Base-by-base conservation (phyloP, 2,329 filamentous ascomycete species). In the Clarireedia homoeocarpa region DNA sequence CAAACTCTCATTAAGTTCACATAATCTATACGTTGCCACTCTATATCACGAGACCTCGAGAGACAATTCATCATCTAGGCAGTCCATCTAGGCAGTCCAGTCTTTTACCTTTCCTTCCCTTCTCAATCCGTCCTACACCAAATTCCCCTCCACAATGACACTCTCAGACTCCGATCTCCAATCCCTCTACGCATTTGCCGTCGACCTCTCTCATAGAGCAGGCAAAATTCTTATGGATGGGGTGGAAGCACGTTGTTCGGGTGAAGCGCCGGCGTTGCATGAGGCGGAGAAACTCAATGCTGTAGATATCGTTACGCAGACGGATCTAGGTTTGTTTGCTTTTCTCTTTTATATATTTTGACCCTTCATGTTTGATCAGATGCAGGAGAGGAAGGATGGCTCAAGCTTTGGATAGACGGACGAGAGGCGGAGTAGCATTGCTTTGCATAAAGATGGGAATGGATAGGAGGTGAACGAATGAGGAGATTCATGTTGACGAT, bases 281-380 rank as follows among this genome's bases (percentile, higher is more conserved):
- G 63, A 67, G 56, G 66, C 70, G 44, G 85, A 90, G 71, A 91
- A 91, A 69, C 83, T 88, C 62, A 89, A 81, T 66, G 79, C 86
- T 1, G 87, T 91, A 10, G 88, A 91, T 68, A 81, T 91, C 59
- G 87, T 91, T 20, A 91, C 86, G 9, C 81, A 89, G 71, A 87
- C 85, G 0, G 87, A 91, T 67, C 79, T 86, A 71, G 84, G 85
- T 86, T 70, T 61, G 71, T 65, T 51, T 53, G 10, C n/a, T 14
- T 9, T 50, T 23, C 6, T 6, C 14, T 23, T 44, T 44, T 40
- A 9, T 40, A n/a, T 40, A n/a, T 40, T 40, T 40, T 9, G 14
- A 5, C 9, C 15, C 15, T 38, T 38, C 36, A 38, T 38, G 9
- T 40, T n/a, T 40, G 5, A n/a, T 3, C 4, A 1, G 17, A n/a